Base-by-base conservation (phyloP, 78 protist genomes). In the Dictyostelium purpureum region DNA sequence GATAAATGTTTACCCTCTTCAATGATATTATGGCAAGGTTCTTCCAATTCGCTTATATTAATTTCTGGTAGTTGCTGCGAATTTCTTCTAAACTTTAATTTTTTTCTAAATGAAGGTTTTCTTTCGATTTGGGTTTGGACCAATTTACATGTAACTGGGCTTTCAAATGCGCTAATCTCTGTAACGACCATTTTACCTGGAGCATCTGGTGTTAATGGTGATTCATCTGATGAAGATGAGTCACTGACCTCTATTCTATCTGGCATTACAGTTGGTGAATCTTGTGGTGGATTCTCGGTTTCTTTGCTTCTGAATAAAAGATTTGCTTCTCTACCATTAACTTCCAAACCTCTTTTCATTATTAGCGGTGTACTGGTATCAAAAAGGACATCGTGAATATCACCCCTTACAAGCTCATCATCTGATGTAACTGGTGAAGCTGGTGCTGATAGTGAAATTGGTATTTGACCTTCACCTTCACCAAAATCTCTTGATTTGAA, bases 1-100 rank as follows among this genome's bases (percentile, higher is more conserved):
- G 59, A 67, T 40, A 67, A 67, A n/a, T 33, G 19, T 67, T 67
- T 67, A n/a, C 75, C 49, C 38, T 67, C 54, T 67, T 67, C 54
- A 35, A 67, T 19, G 9, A 67, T 37, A 18, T 31, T 19, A 9
- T 33, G 75, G 21, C n/a, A 16, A 6, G 45, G 31, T 7, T 67
- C 54, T 14, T 38, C 18, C 4, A 67, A 67, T 38, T n/a, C 49
- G n/a, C n/a, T n/a, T n/a, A n/a, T n/a, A n/a, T n/a, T n/a, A n/a
- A n/a, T n/a, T n/a, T 35, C 45, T 38, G 49, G 49, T 21, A 38
- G 2, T 6, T 28, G 12, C 1, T 28, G 0, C 31, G 65, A n/a
- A 56, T 35, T 12, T 33, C 5, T 33, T 0, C 31, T 63, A 37
- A 19, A 37, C 14, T 37, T 37, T 40, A 21, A 37, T 21, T 67